Conservation (phyloP, 306 rosid genomes). For the Hippophae tibetana region DNA sequence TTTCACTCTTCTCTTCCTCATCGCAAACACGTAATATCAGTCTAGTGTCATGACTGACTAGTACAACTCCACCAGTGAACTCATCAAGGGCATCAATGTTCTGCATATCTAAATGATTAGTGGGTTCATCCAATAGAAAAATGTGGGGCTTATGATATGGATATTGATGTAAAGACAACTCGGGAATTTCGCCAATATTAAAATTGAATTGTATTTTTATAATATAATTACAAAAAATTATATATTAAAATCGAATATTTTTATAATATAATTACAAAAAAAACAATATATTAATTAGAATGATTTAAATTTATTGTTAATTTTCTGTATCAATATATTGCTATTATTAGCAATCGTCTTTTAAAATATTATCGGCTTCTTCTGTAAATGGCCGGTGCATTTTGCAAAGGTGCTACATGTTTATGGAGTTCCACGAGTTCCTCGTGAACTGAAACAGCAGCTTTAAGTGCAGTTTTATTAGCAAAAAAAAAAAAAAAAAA, state of each 20-base stretch:
- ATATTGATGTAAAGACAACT: conserved; percentile 75
- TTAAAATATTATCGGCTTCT: conserved; percentile 5
- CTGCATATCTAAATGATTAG: conserved; percentile 76
- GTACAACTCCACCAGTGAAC: conserved; percentile 64
- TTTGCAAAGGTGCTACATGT: conserved; percentile 52
- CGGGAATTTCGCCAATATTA: conserved; percentile 40
- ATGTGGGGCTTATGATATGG: conserved; percentile 77
- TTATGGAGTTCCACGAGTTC: conserved; percentile 50
- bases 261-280: too few species aligned
- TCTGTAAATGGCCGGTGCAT: conserved; percentile 18
- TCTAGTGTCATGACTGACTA: conserved; percentile 72
- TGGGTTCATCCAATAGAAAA: conserved; percentile 68
- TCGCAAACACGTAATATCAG: conserved; percentile 67
- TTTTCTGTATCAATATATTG: conserved; percentile 9
- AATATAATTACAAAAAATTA: too few species aligned
- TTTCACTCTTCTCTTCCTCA: conserved; percentile 63
- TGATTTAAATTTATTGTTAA: not conserved
- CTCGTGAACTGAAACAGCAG: conserved; percentile 66
- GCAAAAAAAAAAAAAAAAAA: too few species aligned
- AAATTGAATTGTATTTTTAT: too few species aligned
- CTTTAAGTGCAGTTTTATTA: conserved; percentile 54
- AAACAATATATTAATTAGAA: too few species aligned
- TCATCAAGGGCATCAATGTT: conserved; percentile 71
- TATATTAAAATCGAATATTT: too few species aligned
- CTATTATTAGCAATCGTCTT: too few species aligned